These are phyloP conservation scores for Leishmania amazonensis DNA, from an alignment of 208 protist genomes.

Conservation along the genomic window DNA sequence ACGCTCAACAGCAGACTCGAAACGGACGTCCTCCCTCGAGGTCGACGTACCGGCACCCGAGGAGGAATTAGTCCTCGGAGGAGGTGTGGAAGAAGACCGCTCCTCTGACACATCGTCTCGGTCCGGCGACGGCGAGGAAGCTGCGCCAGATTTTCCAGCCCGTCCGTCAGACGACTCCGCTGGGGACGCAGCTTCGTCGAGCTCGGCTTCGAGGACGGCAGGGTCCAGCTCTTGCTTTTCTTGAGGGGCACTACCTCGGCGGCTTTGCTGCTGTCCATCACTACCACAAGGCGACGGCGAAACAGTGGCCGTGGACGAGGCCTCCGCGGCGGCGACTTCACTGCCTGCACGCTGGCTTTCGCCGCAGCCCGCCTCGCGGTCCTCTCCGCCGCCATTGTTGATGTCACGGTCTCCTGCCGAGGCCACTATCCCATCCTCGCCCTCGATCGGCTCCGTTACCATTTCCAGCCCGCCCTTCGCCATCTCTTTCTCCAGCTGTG, in stretches of 20 bases:
- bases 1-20: not conserved
- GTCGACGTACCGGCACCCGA: not conserved
- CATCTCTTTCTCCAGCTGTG: conserved; percentile 27
- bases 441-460: not conserved
- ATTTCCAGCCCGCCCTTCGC: not conserved
- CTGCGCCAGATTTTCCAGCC: not conserved
- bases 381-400: conserved; percentile 4
- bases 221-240: not conserved
- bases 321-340: not conserved
- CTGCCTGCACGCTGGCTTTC: not conserved
- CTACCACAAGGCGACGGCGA: not conserved
- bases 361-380: not conserved
- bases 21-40: not conserved
- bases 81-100: not conserved
- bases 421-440: not conserved
- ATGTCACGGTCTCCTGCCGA: not conserved
- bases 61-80: not conserved
- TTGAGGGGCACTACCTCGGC: not conserved
- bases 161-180: not conserved
- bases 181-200: not conserved
- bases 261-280: not conserved
- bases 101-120: not conserved
- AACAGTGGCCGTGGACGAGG: not conserved
- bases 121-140: not conserved
- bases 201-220: not conserved